phyloP scores from a whole-genome alignment of 2,329 filamentous ascomycete genomes.

The Paracoccidioides brasiliensis region DNA sequence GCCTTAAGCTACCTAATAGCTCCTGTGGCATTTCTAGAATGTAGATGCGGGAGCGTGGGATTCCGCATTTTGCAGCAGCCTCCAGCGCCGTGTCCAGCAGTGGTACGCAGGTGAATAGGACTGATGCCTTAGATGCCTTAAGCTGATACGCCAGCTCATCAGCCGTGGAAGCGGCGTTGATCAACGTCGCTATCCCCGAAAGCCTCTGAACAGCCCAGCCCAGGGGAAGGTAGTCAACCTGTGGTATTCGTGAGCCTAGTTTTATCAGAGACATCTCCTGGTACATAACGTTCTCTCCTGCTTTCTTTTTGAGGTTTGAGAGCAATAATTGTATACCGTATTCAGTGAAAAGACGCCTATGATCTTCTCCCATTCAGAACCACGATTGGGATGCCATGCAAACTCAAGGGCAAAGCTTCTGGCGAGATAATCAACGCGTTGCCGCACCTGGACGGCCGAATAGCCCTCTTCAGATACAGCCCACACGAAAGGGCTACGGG shows the following conservation, averaged over 20 bases:
- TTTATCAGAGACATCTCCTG: not conserved
- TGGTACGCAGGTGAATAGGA: slow-evolving; percentile 52
- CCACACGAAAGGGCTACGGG: slow-evolving; percentile 56
- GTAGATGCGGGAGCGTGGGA: slow-evolving; percentile 49
- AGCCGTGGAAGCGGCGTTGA: slow-evolving; percentile 54
- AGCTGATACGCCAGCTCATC: slow-evolving; percentile 55
- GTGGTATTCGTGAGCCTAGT: not conserved
- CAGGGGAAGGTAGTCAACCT: slow-evolving; percentile 57
- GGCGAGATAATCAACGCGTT: slow-evolving; percentile 48
- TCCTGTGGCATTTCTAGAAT: slow-evolving; percentile 49
- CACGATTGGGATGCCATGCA: slow-evolving; percentile 48
- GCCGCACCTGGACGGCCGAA: slow-evolving; percentile 42
- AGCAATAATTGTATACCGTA: slow-evolving; percentile 38
- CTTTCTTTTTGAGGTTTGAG: not conserved
- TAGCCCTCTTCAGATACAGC: slow-evolving; percentile 53
- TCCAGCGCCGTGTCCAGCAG: slow-evolving; percentile 46
- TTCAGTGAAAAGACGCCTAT: slow-evolving; percentile 57
- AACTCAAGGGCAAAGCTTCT: slow-evolving; percentile 50
- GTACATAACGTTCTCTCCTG: not conserved
- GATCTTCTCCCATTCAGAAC: slow-evolving; percentile 60
- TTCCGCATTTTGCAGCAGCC: slow-evolving; percentile 47
- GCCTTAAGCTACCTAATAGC: slow-evolving; percentile 33
- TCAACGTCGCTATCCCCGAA: slow-evolving; percentile 54
- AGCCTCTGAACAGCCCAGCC: slow-evolving; percentile 56
- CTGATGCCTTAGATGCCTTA: slow-evolving; percentile 49